Percentiles rank a stretch among this genome's conserved stretches.
phyloP scores from a whole-genome alignment of 2,329 filamentous ascomycete genomes.

The Aspergillus sp. region DNA sequence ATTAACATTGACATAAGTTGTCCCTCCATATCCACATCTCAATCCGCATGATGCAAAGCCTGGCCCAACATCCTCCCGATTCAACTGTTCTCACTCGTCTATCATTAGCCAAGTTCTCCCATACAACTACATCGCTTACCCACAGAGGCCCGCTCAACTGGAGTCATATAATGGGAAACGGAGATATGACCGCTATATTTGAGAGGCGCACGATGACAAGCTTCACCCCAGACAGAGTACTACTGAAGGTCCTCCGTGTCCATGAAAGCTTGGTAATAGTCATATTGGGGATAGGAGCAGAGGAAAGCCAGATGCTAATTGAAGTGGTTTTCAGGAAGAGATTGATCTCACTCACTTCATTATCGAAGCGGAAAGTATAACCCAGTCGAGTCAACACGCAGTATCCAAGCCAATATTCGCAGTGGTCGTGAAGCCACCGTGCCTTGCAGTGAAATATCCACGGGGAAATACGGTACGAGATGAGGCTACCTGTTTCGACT shows the following conservation, averaged over 20 bases:
- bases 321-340: slow-evolving; percentile 38
- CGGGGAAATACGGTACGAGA: slow-evolving; percentile 19
- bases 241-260: slow-evolving; percentile 39
- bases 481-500: background rate
- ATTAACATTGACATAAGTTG: background rate
- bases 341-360: slow-evolving; percentile 40
- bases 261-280: slow-evolving; percentile 39
- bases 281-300: background rate
- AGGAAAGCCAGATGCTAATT: background rate
- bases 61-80: slow-evolving; percentile 12
- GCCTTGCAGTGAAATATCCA: slow-evolving; percentile 48
- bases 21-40: background rate
- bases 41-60: slow-evolving; percentile 15
- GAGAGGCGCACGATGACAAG: slow-evolving; percentile 27
- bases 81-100: slow-evolving; percentile 25
- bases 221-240: slow-evolving; percentile 15
- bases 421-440: slow-evolving; percentile 48
- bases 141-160: slow-evolving; percentile 45
- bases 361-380: slow-evolving; percentile 25
- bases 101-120: slow-evolving; percentile 47
- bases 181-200: slow-evolving; percentile 39
- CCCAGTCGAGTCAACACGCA: slow-evolving; percentile 18
- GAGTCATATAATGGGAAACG: slow-evolving; percentile 45
- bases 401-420: slow-evolving; percentile 36
- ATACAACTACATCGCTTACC: slow-evolving; percentile 41